A percentile compares a stretch with the other conserved stretches of the same genome.
These are phyloP conservation scores for Chlamydomonas sp. DNA, from an alignment of 139 green algal genomes.

Conservation along the genomic window DNA sequence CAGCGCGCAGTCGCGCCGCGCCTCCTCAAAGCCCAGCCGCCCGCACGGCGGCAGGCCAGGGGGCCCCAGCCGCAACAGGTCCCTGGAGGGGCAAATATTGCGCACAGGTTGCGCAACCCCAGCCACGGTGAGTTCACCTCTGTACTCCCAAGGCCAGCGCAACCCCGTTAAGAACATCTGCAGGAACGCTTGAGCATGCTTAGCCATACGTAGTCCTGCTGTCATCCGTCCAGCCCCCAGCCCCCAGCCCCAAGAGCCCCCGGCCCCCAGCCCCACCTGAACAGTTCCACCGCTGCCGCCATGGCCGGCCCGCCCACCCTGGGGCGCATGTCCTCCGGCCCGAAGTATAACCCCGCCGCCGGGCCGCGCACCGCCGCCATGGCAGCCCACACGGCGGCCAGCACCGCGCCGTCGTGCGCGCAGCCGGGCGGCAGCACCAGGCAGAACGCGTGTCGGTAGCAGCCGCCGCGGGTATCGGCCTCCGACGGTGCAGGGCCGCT, in stretches of 20 bases:
- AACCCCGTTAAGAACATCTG: too few relatives aligned
- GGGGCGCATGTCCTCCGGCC: not conserved
- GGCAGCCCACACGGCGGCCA: slow-evolving; percentile 14
- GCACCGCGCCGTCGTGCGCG: slow-evolving; percentile 5
- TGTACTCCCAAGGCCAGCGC: too few relatives aligned
- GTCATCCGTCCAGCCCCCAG: not conserved
- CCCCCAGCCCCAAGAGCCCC: not conserved
- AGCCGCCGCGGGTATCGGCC: not conserved
- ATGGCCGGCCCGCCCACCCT: not conserved
- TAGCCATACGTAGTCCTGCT: not conserved
- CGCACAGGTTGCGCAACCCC: not conserved
- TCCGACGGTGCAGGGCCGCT: not conserved
- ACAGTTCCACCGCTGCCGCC: not conserved
- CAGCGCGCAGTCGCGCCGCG: not conserved
- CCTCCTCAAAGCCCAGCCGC: not conserved
- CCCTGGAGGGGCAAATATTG: not conserved
- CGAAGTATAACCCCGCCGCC: slow-evolving; percentile 10
- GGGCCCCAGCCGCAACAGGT: not conserved
- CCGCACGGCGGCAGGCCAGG: not conserved
- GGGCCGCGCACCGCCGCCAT: not conserved
- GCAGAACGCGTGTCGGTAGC: slow-evolving; percentile 21
- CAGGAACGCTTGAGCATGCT: not conserved
- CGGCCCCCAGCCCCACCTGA: not conserved
- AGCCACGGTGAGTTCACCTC: too few relatives aligned
- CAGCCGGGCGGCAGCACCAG: slow-evolving; percentile 18